Base-by-base conservation (phyloP, 2,329 filamentous ascomycete species). In the Atkinsonella hypoxylon region DNA sequence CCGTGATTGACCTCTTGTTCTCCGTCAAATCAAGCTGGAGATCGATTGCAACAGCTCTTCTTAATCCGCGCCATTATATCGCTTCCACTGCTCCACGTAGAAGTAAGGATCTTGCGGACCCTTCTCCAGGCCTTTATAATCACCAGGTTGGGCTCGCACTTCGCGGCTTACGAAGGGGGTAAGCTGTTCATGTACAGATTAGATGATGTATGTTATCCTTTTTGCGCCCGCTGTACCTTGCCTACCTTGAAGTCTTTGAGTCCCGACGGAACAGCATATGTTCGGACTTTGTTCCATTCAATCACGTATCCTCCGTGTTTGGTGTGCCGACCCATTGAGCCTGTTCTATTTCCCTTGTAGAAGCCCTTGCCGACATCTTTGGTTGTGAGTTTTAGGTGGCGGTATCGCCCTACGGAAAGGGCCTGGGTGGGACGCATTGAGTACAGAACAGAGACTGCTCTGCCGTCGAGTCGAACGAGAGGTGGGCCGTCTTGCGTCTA, bases 261-360 rank as follows among this genome's bases (percentile, higher is more conserved):
- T 45, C 76, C 74, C 6, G 43, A 43, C 0, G 91, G 90, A 59
- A 87, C 87, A 51, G 87, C 85, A 66, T 89, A 98, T 50, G 90
- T 95, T 68, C 91, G 83, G 62, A 97, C 88, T 71, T 94, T 95
- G 51, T 75, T 70, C 77, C 79, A 95, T 58, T 97, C 86, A 58
- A 97, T 83, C 45, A 82, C 67, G 68, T 93, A 98, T 47, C 83
- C 83, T 67, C 91, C 93, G 64, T 82, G 80, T 66, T 87, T 86
- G 50, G 87, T 90, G 70, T 94, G 88, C 13, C 75, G 71, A 67
- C 93, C 93, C 82, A 94, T 89, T 41, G 86, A 82, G 1, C 93
- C 93, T 1, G 89, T 85, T 45, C 90, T 78, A 61, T 86, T 96
- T 65, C 93, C 93, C 77, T 97, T 97, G 81, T 98, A 98, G 80